Evolutionary conservation across 495 filamentous ascomycete genomes (phyloP), one percentile per base, ranked within the genome.

Genomic region (Podospora fimiseda): DNA sequence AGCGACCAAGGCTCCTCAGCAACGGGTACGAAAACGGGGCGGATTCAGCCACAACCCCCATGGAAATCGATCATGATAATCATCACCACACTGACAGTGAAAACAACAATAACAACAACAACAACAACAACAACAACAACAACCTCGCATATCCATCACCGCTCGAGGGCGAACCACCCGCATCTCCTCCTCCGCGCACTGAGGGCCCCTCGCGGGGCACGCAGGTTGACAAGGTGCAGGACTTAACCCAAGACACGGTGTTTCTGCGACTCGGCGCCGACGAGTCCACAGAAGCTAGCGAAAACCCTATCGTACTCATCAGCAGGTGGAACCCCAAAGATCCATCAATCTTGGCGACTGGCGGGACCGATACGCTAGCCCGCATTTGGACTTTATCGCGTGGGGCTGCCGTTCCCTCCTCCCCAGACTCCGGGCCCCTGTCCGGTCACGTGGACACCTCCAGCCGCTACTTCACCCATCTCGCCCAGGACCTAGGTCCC

Each of bases 241-340:
- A 83, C 30, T 77, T 91, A 54, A 76, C 77, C 47, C 74, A 78
- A 50, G 73, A 83, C 64, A 89, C 87, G 53, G 78, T 75, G 54
- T 79, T 87, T 54, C 70, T 90, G 48, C 74, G 73, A 23, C 72
- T 85, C 52, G 74, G 76, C 51, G 71, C 79, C 58, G 80, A 82
- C 49, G 78, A 80, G 62, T 75, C 84, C 61, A 73, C 71, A 5
- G 61, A 70, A 58, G 62, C 67, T 54, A 68, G 62, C 61, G 70
- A 71, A 69, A 73, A 70, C 63, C 74, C 75, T 66, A 68, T 80
- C 53, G 69, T 91, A 74, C 78, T 88, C 57, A 79, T 80, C 48
- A 80, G 82, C 70, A 74, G 83, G 67, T 94, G 88, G 86, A 88
- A 86, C 61, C 89, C 89, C 46, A 70, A 68, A 53, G 83, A 91